Evolutionary conservation across 306 rosid species (phyloP).

Genomic region (Prunus salicina): DNA sequence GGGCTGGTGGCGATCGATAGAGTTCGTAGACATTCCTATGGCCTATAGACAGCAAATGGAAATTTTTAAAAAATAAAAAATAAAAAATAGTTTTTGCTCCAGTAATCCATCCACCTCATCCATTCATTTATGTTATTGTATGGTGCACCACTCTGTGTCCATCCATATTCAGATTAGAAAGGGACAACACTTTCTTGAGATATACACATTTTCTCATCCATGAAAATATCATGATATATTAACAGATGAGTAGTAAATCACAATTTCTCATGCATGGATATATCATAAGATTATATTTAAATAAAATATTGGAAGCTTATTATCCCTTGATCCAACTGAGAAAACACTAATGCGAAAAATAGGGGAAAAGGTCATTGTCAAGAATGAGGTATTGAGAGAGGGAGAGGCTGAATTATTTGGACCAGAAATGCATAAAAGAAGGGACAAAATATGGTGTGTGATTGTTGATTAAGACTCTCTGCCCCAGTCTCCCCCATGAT

Average conservation of each 20-base stretch:
- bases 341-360: background rate
- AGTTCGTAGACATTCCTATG: too few species aligned
- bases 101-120: constrained; percentile 1
- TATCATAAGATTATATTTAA: background rate
- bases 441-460: constrained; percentile 1
- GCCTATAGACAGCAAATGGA: too few species aligned
- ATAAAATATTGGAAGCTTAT: too few species aligned
- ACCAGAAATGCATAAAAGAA: constrained; percentile 17
- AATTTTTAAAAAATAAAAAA: too few species aligned
- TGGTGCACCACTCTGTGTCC: constrained; percentile 21
- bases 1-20: too few species aligned
- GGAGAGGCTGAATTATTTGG: constrained; percentile 16
- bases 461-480: background rate
- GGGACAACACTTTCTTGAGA: background rate
- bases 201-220: constrained; percentile 7
- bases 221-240: background rate
- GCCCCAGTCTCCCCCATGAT: background rate
- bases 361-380: background rate
- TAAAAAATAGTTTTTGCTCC: background rate
- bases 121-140: constrained; percentile 9
- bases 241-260: background rate
- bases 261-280: constrained; percentile 17
- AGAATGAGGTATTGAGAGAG: background rate
- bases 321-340: background rate
- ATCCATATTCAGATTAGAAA: background rate